Evolutionary conservation across 495 filamentous ascomycete species (phyloP), one percentile per base, ranked within the genome.

Genomic region (Penicillium cinerascens): DNA sequence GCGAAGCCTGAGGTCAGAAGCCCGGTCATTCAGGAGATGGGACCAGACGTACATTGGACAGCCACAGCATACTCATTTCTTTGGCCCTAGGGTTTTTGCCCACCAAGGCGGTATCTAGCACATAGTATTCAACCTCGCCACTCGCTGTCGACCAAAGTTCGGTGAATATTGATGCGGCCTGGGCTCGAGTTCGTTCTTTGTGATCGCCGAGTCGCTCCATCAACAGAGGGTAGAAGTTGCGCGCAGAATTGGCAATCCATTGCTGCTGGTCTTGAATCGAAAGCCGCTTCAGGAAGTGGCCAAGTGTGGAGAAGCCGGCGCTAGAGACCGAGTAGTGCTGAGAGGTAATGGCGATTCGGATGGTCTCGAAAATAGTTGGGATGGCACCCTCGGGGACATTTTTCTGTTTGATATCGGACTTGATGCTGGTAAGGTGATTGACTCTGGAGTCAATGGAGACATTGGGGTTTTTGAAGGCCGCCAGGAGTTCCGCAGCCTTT

Each of bases 171-270:
- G 87, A 85, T 35, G 83, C 73, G 7, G 90, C 87, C 49, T 89
- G 75, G 18, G 73, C 64, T 47, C 90, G 82, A 52, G 88, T 75
- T 56, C 90, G 89, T 52, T 96, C 91, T 63, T 91, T 91, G 55
- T 83, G 82, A 64, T 97, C 92, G 20, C 91, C 91, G 42, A 97
- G 80, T 56, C 91, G 87, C 38, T 97, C 92, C 42, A 91, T 70
- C 37, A 96, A 77, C 22, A 89, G 64, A 2, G 89, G 85, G 46
- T 78, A 77, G 39, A 96, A 73, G 22, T 81, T 83, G 39, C 81
- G 77, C 4, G 77, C 78, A 16, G 86, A 85, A 53, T 84, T 75
- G 35, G 83, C 81, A n/a, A 84, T 65, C 42, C 88, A 69, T 55
- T 78, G 76, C 42, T 85, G 82, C 33, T 87, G 82, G 26, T 93